Conservation (phyloP, 441 rosid genomes). For the Eruca vesicaria region DNA sequence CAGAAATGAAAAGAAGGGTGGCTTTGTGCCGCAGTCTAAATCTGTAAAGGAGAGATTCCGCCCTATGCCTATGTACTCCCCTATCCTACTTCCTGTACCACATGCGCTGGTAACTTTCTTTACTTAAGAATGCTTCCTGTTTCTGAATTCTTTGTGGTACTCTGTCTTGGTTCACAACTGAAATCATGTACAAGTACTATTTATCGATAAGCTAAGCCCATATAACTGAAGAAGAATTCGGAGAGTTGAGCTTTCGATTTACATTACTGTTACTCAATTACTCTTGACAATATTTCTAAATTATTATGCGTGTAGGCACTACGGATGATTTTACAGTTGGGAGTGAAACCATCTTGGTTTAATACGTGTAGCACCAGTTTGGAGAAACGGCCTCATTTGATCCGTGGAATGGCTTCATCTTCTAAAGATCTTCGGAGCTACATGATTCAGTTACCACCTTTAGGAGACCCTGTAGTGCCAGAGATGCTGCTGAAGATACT, state of each 20-base stretch:
- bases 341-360: slow-evolving; percentile 97
- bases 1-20: slow-evolving; percentile 72
- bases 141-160: slow-evolving; percentile 11
- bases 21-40: slow-evolving; percentile 46
- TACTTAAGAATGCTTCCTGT: slow-evolving; percentile 4
- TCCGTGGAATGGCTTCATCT: slow-evolving; percentile 74
- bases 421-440: slow-evolving; percentile 80
- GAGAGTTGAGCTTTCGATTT: slow-evolving; percentile 7
- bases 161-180: slow-evolving; percentile 1
- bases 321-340: slow-evolving; percentile 94
- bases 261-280: slow-evolving; percentile 13
- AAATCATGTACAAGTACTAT: slow-evolving; percentile 10
- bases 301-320: slow-evolving; percentile 59
- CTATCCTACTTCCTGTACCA: slow-evolving; percentile 80
- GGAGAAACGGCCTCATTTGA: slow-evolving; percentile 74
- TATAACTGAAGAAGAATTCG: neutral
- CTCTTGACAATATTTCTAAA: slow-evolving; percentile 18
- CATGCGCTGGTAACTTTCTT: slow-evolving; percentile 80
- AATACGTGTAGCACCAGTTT: slow-evolving; percentile 76
- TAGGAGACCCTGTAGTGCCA: slow-evolving; percentile 92
- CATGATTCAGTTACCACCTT: slow-evolving; percentile 78
- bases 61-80: slow-evolving; percentile 92
- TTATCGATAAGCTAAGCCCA: slow-evolving; percentile 2
- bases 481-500: slow-evolving; percentile 96
- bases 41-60: slow-evolving; percentile 84